These are phyloP conservation scores for Purpureocillium lavendulum DNA, from an alignment of 2,329 filamentous ascomycete species.

Conservation along the genomic window DNA sequence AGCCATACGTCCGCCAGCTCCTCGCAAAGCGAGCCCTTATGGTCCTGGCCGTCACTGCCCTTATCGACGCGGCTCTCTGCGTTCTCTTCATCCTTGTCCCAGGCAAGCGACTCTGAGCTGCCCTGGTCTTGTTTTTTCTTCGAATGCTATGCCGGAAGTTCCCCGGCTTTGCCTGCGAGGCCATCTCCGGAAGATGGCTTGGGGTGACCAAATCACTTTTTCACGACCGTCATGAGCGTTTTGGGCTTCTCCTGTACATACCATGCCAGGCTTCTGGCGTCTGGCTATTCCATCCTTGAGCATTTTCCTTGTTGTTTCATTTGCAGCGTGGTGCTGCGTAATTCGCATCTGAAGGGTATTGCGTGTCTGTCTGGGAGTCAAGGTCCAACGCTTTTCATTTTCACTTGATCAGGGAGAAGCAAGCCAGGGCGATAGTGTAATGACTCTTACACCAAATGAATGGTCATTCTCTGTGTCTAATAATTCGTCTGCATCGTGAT, in stretches of 20 bases:
- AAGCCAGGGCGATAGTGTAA: too few species aligned
- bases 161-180: constrained; percentile 2
- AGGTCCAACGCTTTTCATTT: neutral
- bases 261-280: constrained; percentile 2
- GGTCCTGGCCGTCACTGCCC: constrained; percentile 64
- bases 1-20: constrained; percentile 83
- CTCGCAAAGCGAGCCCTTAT: constrained; percentile 77
- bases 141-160: neutral
- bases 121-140: neutral
- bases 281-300: neutral
- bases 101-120: constrained; percentile 62
- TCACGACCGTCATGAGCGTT: constrained; percentile 6
- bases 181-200: constrained; percentile 3
- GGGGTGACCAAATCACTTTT: neutral
- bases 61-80: constrained; percentile 75
- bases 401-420: neutral
- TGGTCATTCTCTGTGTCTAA: constrained; percentile 11
- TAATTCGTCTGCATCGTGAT: constrained; percentile 19
- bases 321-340: neutral
- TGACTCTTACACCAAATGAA: too few species aligned
- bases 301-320: neutral
- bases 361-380: neutral
- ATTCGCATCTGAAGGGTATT: neutral
- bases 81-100: constrained; percentile 93
- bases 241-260: constrained; percentile 2